Evolutionary conservation across 106 monocot genomes (phyloP).

Genomic region (Acorus calamus): DNA sequence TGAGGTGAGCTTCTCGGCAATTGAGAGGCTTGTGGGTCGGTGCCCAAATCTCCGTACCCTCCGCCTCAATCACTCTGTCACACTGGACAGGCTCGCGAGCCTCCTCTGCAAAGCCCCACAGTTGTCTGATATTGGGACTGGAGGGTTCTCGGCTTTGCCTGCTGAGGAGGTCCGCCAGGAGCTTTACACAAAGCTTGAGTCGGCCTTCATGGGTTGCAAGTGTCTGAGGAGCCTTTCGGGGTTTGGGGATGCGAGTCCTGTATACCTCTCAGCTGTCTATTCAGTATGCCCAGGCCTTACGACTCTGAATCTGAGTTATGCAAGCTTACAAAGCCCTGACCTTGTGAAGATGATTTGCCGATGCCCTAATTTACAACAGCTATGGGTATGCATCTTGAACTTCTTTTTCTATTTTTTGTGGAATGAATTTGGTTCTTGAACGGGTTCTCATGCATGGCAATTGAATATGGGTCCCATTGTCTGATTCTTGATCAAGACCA

Average conservation of each 20-base stretch:
- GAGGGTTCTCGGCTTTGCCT: constrained; percentile 27
- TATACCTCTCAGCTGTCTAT: constrained; percentile 50
- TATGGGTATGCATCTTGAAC: constrained; percentile 48
- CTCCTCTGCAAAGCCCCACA: constrained; percentile 49
- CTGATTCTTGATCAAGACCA: no score
- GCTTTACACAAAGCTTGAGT: constrained; percentile 51
- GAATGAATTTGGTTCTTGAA: background rate
- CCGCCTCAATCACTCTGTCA: constrained; percentile 51
- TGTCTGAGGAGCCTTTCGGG: constrained; percentile 58
- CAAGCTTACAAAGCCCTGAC: constrained; percentile 39
- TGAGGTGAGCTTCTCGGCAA: constrained; percentile 43
- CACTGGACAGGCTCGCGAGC: constrained; percentile 46
- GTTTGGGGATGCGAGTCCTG: constrained; percentile 54
- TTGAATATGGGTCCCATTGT: no score
- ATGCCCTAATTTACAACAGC: constrained; percentile 45
- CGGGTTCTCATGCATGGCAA: no score
- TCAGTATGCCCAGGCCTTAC: constrained; percentile 51
- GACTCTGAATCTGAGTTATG: constrained; percentile 71
- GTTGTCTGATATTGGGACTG: constrained; percentile 65
- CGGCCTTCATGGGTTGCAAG: constrained; percentile 48
- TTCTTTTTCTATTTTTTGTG: background rate
- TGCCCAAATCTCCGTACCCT: constrained; percentile 57
- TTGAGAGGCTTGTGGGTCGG: constrained; percentile 55
- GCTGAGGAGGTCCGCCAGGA: constrained; percentile 19
- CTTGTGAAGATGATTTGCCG: constrained; percentile 50